These are phyloP conservation scores for Naganishia sp. DNA, from an alignment of 1,284 basidiomycete genomes.

Conservation along the genomic window DNA sequence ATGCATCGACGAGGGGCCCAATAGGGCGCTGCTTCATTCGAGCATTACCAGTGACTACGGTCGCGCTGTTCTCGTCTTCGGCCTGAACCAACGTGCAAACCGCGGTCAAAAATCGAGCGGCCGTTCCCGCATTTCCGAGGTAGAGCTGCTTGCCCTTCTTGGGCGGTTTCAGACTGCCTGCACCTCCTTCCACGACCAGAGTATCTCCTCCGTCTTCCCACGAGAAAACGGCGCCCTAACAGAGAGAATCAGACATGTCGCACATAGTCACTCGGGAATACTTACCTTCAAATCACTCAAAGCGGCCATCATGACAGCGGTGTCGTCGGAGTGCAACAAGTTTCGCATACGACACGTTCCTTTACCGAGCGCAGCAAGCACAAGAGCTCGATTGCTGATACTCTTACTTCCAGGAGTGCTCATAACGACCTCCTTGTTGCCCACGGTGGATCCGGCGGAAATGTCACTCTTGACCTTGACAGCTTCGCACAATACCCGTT, in stretches of 20 bases:
- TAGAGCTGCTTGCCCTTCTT: slow-evolving; percentile 82
- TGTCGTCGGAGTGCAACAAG: slow-evolving; percentile 94
- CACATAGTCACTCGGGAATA: not conserved
- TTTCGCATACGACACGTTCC: slow-evolving; percentile 89
- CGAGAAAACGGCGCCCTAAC: slow-evolving; percentile 76
- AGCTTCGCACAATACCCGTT: slow-evolving; percentile 75
- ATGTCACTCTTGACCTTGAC: slow-evolving; percentile 70
- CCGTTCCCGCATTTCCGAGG: slow-evolving; percentile 96
- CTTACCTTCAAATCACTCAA: slow-evolving; percentile 79
- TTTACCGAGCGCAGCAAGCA: slow-evolving; percentile 86
- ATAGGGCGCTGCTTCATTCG: slow-evolving; percentile 97
- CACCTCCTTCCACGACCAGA: slow-evolving; percentile 85
- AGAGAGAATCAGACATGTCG: slow-evolving; percentile 30
- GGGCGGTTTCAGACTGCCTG: slow-evolving; percentile 77
- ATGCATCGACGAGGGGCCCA: slow-evolving; percentile 91
- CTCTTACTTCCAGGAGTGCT: slow-evolving; percentile 95
- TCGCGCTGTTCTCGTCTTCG: slow-evolving; percentile 57
- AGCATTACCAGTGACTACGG: slow-evolving; percentile 92
- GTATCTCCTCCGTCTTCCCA: slow-evolving; percentile 96
- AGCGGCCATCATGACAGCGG: slow-evolving; percentile 98
- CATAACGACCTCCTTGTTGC: slow-evolving; percentile 63
- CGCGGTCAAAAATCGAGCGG: slow-evolving; percentile 94
- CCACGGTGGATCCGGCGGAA: slow-evolving; percentile 48
- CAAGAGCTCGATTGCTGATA: slow-evolving; percentile 91
- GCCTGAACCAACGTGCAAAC: slow-evolving; percentile 78